Percentiles rank a stretch among this genome's conserved stretches.
These are phyloP conservation scores for Macrolepiota albuminosa DNA, from an alignment of 768 basidiomycete genomes.

Conservation along the genomic window DNA sequence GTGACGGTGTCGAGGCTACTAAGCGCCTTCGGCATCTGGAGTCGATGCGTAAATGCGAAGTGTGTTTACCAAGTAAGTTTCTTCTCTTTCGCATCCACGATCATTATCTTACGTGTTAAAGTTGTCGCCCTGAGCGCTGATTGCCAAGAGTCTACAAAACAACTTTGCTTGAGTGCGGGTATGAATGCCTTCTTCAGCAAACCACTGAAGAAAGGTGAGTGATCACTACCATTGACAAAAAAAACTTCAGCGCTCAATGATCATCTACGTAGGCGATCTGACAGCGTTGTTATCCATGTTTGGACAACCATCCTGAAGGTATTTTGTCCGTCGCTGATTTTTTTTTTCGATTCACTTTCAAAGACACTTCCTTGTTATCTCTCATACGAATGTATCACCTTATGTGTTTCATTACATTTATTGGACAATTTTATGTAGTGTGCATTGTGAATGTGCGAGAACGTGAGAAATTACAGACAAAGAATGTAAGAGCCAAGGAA, in stretches of 20 bases:
- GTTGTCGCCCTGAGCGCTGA: conserved; percentile 74
- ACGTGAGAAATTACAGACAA: background rate
- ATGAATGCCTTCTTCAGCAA: conserved; percentile 79
- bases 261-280: conserved; percentile 41
- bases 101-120: conserved; percentile 19
- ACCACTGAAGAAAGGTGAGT: conserved; percentile 56
- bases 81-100: background rate
- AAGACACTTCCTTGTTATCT: too few species aligned
- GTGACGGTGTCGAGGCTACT: conserved; percentile 72
- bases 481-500: background rate
- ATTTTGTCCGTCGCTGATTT: background rate
- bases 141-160: conserved; percentile 72
- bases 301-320: conserved; percentile 23
- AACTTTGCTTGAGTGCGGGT: conserved; percentile 70
- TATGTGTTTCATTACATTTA: background rate
- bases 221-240: background rate
- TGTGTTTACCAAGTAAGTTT: conserved; percentile 51
- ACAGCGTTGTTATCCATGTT: conserved; percentile 51
- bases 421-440: background rate
- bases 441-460: conserved; percentile 1
- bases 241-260: background rate
- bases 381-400: background rate
- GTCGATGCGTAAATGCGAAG: conserved; percentile 44
- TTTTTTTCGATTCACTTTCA: background rate
- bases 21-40: conserved; percentile 60